phyloP scores from a whole-genome alignment of 139 green algal genomes.

The Desmodesmus armatus region DNA sequence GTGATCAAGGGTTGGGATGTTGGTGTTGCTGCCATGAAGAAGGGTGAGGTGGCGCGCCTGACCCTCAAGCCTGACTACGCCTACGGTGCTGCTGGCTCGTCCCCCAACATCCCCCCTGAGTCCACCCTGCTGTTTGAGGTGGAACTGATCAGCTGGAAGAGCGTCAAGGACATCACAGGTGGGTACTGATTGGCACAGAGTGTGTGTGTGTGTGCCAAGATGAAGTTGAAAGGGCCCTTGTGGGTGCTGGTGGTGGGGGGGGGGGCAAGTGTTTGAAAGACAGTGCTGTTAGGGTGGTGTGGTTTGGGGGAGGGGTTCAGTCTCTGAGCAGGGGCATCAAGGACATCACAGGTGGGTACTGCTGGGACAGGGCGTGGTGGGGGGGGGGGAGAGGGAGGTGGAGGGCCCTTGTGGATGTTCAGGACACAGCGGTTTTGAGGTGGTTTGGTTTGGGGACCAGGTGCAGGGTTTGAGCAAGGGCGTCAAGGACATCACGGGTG shows the following conservation, averaged over 20 bases:
- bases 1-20: slow-evolving; percentile 91
- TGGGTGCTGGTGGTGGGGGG: neutral
- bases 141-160: slow-evolving; percentile 92
- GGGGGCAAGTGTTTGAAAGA: neutral
- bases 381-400: too few relatives aligned
- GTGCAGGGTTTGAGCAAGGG: slow-evolving; percentile 8
- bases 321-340: slow-evolving; percentile 10
- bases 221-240: slow-evolving; percentile 24
- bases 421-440: neutral
- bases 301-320: too few relatives aligned
- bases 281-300: too few relatives aligned
- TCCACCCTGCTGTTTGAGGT: slow-evolving; percentile 98
- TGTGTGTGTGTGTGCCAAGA: neutral
- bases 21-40: slow-evolving; percentile 95
- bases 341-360: neutral
- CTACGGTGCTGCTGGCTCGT: slow-evolving; percentile 88
- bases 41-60: slow-evolving; percentile 89
- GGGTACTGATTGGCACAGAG: neutral
- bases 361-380: too few relatives aligned
- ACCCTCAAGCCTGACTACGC: slow-evolving; percentile 89
- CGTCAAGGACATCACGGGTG: slow-evolving; percentile 6
- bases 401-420: neutral
- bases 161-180: slow-evolving; percentile 82
- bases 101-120: slow-evolving; percentile 90
- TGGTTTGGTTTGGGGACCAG: neutral